Base-by-base conservation (phyloP, 1,284 basidiomycete genomes). In the Boletellus deceptivus region DNA sequence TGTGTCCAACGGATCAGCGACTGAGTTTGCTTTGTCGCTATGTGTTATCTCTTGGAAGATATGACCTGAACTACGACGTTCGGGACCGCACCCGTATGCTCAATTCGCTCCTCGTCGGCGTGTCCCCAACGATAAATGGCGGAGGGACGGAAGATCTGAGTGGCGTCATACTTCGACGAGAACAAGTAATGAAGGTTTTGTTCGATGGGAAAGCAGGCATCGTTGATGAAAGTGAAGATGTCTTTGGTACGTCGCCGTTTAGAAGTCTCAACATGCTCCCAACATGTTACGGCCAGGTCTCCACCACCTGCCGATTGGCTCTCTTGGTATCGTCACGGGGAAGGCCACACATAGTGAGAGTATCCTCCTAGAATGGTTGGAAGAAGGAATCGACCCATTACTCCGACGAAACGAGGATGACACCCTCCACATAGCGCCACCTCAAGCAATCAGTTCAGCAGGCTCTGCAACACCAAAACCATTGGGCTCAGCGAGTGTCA, bases 41-140 rank as follows among this genome's bases (percentile, higher is more conserved):
- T 63, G 80, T 92, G 14, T 82, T 94, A 57, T 78, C 80, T 1
- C 79, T 97, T n/a, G 93, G 91, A 2, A 80, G 89, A 50, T 98
- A 94, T 67, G 95, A 98, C 67, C 60, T 72, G 13, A 83, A 89
- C 61, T 95, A 91, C 67, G 92, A 95, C 60, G 86, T 97, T 29
- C 80, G 94, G 33, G 94, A 97, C 68, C 84, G 93, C 17, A 86
- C 84, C 5, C 78, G 94, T 39, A 89, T 93, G 78, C 67, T 96
- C 14, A 71, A 75, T n/a, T 80, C 84, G 3, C 76, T 96, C 4
- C 73, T 94, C 6, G 68, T 75, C 10, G 71, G 65, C 37, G 36
- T 68, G 24, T 67, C 67, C 34, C 73, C 77, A 2, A 59, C 57
- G 24, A 59, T 74, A 7, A 67, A 72, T 14, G 62, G 61, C 9